These are phyloP conservation scores for Aplosporella prunicola DNA, from an alignment of 2,329 filamentous ascomycete genomes.

Conservation along the genomic window DNA sequence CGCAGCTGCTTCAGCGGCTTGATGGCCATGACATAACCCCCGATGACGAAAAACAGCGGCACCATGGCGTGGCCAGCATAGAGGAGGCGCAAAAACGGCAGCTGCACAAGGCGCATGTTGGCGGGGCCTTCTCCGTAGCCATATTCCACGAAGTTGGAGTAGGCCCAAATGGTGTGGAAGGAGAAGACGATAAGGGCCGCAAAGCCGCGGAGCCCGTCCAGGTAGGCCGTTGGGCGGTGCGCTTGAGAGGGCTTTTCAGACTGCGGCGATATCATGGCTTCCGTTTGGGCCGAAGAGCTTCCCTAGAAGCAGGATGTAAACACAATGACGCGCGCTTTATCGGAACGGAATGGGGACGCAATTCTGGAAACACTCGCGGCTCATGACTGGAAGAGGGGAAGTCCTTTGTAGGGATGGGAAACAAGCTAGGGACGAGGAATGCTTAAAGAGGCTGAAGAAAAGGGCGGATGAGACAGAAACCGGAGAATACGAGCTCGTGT, in stretches of 20 bases:
- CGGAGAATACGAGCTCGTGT: too few relatives aligned
- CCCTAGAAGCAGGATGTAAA: too few relatives aligned
- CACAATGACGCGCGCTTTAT: too few relatives aligned
- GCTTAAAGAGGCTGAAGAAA: too few relatives aligned
- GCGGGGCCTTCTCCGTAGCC: constrained; percentile 9
- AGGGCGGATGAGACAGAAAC: too few relatives aligned
- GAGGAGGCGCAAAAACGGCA: constrained; percentile 13
- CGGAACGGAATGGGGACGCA: too few relatives aligned
- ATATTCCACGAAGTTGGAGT: constrained; percentile 4
- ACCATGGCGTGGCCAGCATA: constrained; percentile 37
- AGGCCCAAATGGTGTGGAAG: constrained; percentile 8
- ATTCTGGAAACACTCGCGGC: too few relatives aligned
- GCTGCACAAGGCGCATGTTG: constrained; percentile 13
- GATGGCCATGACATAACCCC: constrained; percentile 37
- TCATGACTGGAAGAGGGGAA: too few relatives aligned
- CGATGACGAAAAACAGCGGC: constrained; percentile 40
- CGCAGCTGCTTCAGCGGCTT: constrained; percentile 23
- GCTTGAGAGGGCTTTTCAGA: background rate
- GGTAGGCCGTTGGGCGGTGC: background rate
- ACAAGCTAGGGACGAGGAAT: too few relatives aligned
- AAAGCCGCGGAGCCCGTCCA: constrained; percentile 5
- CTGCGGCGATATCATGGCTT: too few relatives aligned
- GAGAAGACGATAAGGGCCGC: constrained; percentile 4
- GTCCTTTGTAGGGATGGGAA: too few relatives aligned
- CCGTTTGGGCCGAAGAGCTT: too few relatives aligned